phyloP scores from a whole-genome alignment of 371 early-diverging fungal species.

The Apophysomyces sp. region DNA sequence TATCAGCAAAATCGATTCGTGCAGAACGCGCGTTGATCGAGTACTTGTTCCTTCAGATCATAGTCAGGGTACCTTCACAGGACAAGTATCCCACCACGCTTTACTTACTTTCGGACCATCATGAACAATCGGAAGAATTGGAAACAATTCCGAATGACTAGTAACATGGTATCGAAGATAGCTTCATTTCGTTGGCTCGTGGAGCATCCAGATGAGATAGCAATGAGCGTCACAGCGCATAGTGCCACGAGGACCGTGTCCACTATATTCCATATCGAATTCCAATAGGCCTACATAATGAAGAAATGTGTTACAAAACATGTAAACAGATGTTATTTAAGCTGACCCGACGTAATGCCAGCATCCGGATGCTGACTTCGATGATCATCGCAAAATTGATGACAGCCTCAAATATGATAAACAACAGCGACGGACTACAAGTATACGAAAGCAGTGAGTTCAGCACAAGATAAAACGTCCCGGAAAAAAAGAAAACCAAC shows the following conservation, averaged over 20 bases:
- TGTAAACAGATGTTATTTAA: neutral
- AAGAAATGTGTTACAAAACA: neutral
- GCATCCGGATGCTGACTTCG: conserved; percentile 66
- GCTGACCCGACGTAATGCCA: conserved; percentile 70
- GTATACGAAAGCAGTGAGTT: neutral
- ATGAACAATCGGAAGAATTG: conserved; percentile 67
- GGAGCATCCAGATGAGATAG: conserved; percentile 65
- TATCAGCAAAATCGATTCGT: conserved; percentile 44
- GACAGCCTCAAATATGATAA: conserved; percentile 65
- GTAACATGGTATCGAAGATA: conserved; percentile 67
- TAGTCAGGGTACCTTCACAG: neutral
- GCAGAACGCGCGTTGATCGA: conserved; percentile 41
- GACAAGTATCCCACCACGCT: neutral
- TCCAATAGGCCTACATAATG: conserved; percentile 64
- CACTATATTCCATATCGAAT: conserved; percentile 71
- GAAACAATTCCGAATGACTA: conserved; percentile 71
- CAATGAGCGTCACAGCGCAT: conserved; percentile 68
- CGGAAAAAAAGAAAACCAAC: too few species aligned
- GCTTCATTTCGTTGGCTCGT: conserved; percentile 60
- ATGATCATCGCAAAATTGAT: conserved; percentile 75
- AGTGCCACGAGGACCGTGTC: conserved; percentile 66
- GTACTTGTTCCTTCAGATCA: conserved; percentile 39
- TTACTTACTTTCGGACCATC: conserved; percentile 70
- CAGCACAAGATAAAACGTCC: neutral
- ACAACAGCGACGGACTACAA: conserved; percentile 44